phyloP scores from a whole-genome alignment of 345 rosid genomes.

The Eucalyptus sp. region DNA sequence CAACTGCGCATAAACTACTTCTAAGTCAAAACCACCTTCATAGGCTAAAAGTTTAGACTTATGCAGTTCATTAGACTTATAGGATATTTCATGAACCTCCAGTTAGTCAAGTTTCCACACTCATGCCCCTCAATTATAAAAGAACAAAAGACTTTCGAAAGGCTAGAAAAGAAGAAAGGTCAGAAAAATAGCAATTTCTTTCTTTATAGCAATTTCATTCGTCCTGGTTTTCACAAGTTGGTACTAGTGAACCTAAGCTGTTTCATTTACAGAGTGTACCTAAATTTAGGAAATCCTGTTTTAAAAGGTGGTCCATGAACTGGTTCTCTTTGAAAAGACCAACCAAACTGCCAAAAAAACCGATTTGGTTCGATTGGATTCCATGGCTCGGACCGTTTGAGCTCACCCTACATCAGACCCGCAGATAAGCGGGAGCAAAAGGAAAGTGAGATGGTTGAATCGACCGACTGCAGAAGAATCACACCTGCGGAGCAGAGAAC shows the following conservation, averaged over 20 bases:
- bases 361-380: not conserved
- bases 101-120: rapidly evolving
- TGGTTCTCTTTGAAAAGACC: not conserved
- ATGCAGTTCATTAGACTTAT: not conserved
- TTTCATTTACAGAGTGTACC: not conserved
- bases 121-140: not conserved
- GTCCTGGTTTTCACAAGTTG: not conserved
- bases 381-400: not conserved
- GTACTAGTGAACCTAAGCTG: not conserved
- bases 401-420: not conserved
- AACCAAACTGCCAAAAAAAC: not conserved
- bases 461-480: not conserved
- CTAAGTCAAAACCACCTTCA: not conserved
- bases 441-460: not conserved
- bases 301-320: not conserved
- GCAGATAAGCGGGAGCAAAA: not conserved
- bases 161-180: not conserved
- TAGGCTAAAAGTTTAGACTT: not conserved
- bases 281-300: not conserved
- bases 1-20: not conserved
- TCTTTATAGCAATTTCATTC: not conserved
- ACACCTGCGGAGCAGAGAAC: not conserved
- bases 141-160: not conserved
- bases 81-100: not conserved
- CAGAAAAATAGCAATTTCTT: not conserved